Conservation (phyloP, 1,284 basidiomycete species). For the Trichosporon ovoides region DNA sequence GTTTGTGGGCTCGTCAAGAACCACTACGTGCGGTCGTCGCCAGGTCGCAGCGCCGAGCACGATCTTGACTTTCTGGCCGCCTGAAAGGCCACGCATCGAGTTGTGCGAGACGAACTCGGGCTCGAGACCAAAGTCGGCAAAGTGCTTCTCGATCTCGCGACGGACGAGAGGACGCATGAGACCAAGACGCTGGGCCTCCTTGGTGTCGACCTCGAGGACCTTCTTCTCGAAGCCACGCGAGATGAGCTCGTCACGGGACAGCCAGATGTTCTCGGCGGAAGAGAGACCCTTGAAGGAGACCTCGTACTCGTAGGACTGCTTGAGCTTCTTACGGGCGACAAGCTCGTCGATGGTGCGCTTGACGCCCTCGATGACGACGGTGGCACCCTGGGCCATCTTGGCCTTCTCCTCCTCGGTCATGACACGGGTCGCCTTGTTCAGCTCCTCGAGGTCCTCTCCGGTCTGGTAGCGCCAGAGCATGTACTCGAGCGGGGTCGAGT, state of each 20-base stretch:
- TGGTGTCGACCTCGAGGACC: slow-evolving; percentile 93
- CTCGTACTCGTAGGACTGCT: slow-evolving; percentile 98
- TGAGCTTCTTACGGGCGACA: slow-evolving; percentile 87
- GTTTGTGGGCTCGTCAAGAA: slow-evolving; percentile 92
- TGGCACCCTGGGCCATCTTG: slow-evolving; percentile 94
- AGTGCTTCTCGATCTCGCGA: slow-evolving; percentile 97
- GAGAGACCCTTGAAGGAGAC: slow-evolving; percentile 86
- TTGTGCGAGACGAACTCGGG: slow-evolving; percentile 86
- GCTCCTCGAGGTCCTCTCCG: slow-evolving; percentile 94
- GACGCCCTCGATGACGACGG: slow-evolving; percentile 83
- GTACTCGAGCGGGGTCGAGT: slow-evolving; percentile 97
- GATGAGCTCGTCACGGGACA: slow-evolving; percentile 91
- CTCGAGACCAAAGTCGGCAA: slow-evolving; percentile 84
- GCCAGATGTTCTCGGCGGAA: slow-evolving; percentile 94
- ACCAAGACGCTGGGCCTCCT: slow-evolving; percentile 94
- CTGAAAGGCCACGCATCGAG: slow-evolving; percentile 93
- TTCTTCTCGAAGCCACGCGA: slow-evolving; percentile 99
- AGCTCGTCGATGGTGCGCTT: slow-evolving; percentile 95
- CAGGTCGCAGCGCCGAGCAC: slow-evolving; percentile 97
- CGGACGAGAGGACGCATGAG: slow-evolving; percentile 92
- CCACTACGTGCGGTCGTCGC: slow-evolving; percentile 96
- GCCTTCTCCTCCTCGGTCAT: slow-evolving; percentile 80
- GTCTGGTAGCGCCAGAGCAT: slow-evolving; percentile 99
- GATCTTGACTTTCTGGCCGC: slow-evolving; percentile 99
- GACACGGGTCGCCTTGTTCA: slow-evolving; percentile 81